Evolutionary conservation across 441 rosid genomes (phyloP), one percentile per base, ranked within the genome.

Genomic region (Arabidopsis lyrata): DNA sequence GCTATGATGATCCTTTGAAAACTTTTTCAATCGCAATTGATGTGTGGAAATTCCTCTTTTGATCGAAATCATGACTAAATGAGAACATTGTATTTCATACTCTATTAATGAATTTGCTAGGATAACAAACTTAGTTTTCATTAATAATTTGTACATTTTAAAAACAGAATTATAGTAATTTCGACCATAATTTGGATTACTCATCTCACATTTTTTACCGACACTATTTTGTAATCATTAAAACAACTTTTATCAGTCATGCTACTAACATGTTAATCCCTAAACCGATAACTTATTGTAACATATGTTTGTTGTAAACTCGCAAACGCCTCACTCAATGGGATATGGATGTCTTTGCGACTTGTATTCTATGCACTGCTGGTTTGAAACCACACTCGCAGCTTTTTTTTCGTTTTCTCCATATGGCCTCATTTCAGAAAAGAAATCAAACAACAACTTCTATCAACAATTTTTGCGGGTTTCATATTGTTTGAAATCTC

Each of bases 31-130:
- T 44, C 70, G 61, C 75, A 41, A 74, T 84, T 68, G 67, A 74
- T 78, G 78, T 73, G 76, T 36, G 35, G 73, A 74, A 52, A 34
- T 70, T 76, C 62, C 73, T 58, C 77, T 69, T 81, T 80, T 64
- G 75, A 84, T 81, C 76, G 63, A 85, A 85, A 82, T 80, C 68
- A 79, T 48, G 82, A 76, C 87, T 81, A 79, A 61, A 78, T 74
- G 39, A 67, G 31, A 53, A n/a, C 57, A 67, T 52, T 52, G 34
- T 73, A 80, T 80, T 79, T 72, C 65, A 27, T 59, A 78, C 63
- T 70, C 29, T 27, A 52, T 66, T 45, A 18, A 35, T 68, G 68
- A 32, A 53, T 60, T 53, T 59, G 73, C 68, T 75, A 59, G 39
- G 50, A 66, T 38, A 57, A 36, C 41, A 42, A 47, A 57, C 12